A percentile compares a stretch with the other conserved stretches of the same genome.
Evolutionary conservation across 345 rosid species (phyloP).

Genomic region (Sonneratia caseolaris): DNA sequence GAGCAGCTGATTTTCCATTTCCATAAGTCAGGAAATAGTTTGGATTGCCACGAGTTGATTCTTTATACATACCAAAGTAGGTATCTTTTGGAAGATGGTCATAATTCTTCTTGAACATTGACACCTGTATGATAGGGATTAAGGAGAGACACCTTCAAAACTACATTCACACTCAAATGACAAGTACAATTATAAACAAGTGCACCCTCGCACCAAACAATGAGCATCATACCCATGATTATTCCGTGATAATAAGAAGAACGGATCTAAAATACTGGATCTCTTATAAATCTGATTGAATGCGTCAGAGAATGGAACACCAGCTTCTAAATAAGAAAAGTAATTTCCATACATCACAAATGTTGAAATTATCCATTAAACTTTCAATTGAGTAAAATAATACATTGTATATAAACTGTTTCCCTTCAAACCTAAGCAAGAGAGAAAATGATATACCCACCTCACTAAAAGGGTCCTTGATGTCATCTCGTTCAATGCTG

Average conservation of each 20-base stretch:
- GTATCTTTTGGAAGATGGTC: constrained; percentile 94
- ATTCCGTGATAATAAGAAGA: background rate
- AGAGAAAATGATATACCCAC: constrained; percentile 22
- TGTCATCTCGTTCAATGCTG: constrained; percentile 76
- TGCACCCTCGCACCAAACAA: background rate
- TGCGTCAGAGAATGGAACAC: background rate
- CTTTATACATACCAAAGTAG: constrained; percentile 88
- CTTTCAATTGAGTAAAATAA: background rate
- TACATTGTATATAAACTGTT: background rate
- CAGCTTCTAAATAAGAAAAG: background rate
- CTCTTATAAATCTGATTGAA: background rate
- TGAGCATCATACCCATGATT: background rate
- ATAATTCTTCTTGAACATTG: constrained; percentile 87
- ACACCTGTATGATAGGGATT: constrained; percentile 45
- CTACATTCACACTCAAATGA: background rate
- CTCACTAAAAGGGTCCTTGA: constrained; percentile 91
- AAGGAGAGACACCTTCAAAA: background rate
- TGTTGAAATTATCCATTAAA: background rate
- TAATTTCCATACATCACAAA: background rate
- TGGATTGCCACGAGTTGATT: constrained; percentile 85
- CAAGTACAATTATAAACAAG: background rate
- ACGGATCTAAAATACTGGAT: background rate
- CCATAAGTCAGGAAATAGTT: constrained; percentile 94
- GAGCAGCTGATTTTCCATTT: constrained; percentile 87
- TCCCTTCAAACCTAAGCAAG: background rate